Base-by-base conservation (phyloP, 306 rosid species). In the Malus sylvestris region DNA sequence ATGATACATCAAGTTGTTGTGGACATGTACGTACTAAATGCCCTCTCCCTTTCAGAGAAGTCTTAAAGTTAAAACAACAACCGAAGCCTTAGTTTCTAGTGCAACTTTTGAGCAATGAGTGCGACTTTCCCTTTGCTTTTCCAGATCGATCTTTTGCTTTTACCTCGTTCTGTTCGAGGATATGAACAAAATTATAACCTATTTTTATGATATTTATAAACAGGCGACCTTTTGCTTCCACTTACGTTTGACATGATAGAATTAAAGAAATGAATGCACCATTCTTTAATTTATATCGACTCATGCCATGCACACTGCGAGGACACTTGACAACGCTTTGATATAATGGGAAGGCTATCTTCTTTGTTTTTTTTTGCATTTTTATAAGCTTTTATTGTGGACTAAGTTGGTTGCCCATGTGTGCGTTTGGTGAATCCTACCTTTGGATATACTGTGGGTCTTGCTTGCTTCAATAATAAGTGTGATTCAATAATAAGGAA, bases 181-280 rank as follows among this genome's bases (percentile, higher is more conserved):
- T 73, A 81, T 80, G 76, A 79, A 86, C 60, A 63, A 45, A 76
- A 30, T 70, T 75, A 77, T 65, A 64, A 74, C 65, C 11, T 53
- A 23, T 44, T 3, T 55, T 20, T 55, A 18, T 55, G 13, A 49
- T 3, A 1, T 20, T 44, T 13, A 6, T 27, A 33, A 27, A 61
- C 29, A 12, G 3, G 30, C 29, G 20, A 27, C 66, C 66, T 61
- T 61, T 27, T 27, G 29, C 29, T 27, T 25, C 67, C 20, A 61
- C 67, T 61, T 4, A 61, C 4, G 29, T 61, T 27, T 57, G 62
- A 57, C 32, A 23, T n/a, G 3, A 23, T 30, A 23, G 32, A 23
- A 23, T 59, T 9, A 10, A 59, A 59, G 55, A 59, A 59, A 3
- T 11, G 15, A 59, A 59, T 59, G 15, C 30, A 23, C 64, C 27